phyloP scores from a whole-genome alignment of 1,284 basidiomycete species.

The Apiotrichum mycotoxinovorans region DNA sequence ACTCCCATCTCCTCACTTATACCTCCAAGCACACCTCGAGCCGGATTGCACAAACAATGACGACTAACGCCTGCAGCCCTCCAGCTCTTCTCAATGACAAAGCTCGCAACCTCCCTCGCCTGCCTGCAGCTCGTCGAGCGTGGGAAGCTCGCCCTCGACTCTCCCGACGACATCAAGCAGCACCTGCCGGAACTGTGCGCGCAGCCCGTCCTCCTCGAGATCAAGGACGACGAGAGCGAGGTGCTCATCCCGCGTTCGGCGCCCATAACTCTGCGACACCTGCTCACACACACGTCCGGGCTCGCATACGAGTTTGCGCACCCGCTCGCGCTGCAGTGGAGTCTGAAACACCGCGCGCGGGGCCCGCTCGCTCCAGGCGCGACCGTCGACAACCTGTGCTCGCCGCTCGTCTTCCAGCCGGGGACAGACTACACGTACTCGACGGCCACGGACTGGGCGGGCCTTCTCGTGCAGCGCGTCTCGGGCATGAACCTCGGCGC shows the following conservation, averaged over 20 bases:
- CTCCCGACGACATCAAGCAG: slow-evolving; percentile 19
- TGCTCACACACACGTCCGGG: slow-evolving; percentile 36
- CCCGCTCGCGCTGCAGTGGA: neutral
- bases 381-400: neutral
- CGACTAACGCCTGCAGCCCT: slow-evolving; percentile 24
- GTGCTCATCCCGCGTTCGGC: slow-evolving; percentile 24
- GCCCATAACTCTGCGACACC: slow-evolving; percentile 37
- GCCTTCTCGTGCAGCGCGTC: slow-evolving; percentile 34
- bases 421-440: slow-evolving; percentile 32
- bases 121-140: slow-evolving; percentile 17
- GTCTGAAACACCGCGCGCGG: neutral
- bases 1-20: no score
- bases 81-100: slow-evolving; percentile 40
- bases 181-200: slow-evolving; percentile 34
- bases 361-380: neutral
- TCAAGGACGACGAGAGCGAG: slow-evolving; percentile 28
- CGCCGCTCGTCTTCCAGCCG: slow-evolving; percentile 34
- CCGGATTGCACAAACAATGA: no score
- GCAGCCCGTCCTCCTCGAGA: slow-evolving; percentile 30
- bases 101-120: slow-evolving; percentile 28
- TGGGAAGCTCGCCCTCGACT: slow-evolving; percentile 24
- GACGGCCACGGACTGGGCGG: slow-evolving; percentile 44
- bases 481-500: slow-evolving; percentile 32
- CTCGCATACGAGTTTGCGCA: slow-evolving; percentile 11
- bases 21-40: no score